Evolutionary conservation across 129 eudicot species (phyloP).

Genomic region (Helianthus tuberosus): DNA sequence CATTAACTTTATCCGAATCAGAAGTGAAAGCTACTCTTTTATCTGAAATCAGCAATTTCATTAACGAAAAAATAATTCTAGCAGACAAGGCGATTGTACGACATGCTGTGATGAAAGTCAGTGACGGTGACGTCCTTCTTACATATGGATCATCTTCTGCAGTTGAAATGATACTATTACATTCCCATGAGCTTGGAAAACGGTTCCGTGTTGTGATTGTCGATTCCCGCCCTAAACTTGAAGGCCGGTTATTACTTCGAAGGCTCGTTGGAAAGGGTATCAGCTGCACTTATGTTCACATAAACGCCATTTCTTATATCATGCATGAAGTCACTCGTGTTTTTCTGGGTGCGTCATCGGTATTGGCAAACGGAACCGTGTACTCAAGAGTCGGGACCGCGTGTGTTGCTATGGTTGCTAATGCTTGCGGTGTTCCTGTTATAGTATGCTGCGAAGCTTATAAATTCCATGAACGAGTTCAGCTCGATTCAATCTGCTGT

Average conservation of each 20-base stretch:
- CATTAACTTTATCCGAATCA: constrained; percentile 73
- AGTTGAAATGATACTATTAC: constrained; percentile 80
- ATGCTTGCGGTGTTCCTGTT: constrained; percentile 85
- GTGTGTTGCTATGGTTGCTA: constrained; percentile 97
- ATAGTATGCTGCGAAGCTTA: constrained; percentile 96
- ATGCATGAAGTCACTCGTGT: constrained; percentile 97
- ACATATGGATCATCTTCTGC: constrained; percentile 91
- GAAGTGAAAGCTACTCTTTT: constrained; percentile 79
- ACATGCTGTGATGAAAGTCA: constrained; percentile 93
- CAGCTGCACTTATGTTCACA: constrained; percentile 87
- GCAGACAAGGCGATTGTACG: constrained; percentile 89
- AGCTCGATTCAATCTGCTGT: constrained; percentile 94
- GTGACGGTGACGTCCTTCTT: constrained; percentile 93
- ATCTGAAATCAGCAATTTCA: constrained; percentile 75
- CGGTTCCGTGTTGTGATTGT: constrained; percentile 83
- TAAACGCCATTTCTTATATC: constrained; percentile 86
- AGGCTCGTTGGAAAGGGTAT: constrained; percentile 87
- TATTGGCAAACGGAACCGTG: constrained; percentile 92
- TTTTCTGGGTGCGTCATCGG: constrained; percentile 88
- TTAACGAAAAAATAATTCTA: constrained; percentile 76
- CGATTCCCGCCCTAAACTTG: constrained; percentile 97
- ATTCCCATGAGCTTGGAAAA: constrained; percentile 88
- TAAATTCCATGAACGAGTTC: constrained; percentile 97
- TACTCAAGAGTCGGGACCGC: constrained; percentile 98
- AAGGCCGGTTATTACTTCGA: constrained; percentile 76